phyloP scores from a whole-genome alignment of 805 yeast species.

The Barnettozyma salicaria region DNA sequence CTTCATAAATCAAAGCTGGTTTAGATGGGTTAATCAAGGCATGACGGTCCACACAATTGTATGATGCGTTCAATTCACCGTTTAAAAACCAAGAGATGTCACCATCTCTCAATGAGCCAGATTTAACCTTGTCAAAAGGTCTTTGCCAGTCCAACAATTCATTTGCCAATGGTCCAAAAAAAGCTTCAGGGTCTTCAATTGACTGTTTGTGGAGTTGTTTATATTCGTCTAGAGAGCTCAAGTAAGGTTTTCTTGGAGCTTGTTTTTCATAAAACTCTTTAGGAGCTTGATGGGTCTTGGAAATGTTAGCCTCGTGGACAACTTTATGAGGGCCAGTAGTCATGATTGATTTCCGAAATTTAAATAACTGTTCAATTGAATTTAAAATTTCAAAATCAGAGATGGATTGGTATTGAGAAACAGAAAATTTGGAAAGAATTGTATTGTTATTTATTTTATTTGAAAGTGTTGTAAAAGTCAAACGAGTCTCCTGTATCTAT shows the following conservation, averaged over 20 bases:
- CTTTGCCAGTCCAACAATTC: slow-evolving; percentile 74
- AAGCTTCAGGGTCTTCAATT: slow-evolving; percentile 69
- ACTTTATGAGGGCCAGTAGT: slow-evolving; percentile 26
- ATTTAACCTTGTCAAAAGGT: slow-evolving; percentile 53
- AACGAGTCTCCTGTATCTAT: no score
- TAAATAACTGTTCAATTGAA: no score
- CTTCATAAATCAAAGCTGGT: slow-evolving; percentile 83
- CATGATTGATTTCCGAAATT: no score
- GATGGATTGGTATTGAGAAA: no score
- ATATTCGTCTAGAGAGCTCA: slow-evolving; percentile 53
- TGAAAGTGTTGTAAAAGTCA: not conserved
- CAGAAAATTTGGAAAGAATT: no score
- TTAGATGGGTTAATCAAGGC: slow-evolving; percentile 84
- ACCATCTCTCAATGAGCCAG: slow-evolving; percentile 64
- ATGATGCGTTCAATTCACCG: slow-evolving; percentile 89
- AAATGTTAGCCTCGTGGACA: slow-evolving; percentile 36
- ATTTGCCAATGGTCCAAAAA: slow-evolving; percentile 74
- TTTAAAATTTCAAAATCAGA: no score
- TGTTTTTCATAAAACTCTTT: slow-evolving; percentile 36
- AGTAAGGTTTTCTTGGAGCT: slow-evolving; percentile 28
- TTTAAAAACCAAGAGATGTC: slow-evolving; percentile 91
- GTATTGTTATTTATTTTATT: slow-evolving; percentile 1
- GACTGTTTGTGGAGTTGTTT: slow-evolving; percentile 64
- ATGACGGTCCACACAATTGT: slow-evolving; percentile 94
- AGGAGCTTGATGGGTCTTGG: slow-evolving; percentile 29